phyloP scores from a whole-genome alignment of 2,329 filamentous ascomycete genomes.

The Hypoxylon sp. region DNA sequence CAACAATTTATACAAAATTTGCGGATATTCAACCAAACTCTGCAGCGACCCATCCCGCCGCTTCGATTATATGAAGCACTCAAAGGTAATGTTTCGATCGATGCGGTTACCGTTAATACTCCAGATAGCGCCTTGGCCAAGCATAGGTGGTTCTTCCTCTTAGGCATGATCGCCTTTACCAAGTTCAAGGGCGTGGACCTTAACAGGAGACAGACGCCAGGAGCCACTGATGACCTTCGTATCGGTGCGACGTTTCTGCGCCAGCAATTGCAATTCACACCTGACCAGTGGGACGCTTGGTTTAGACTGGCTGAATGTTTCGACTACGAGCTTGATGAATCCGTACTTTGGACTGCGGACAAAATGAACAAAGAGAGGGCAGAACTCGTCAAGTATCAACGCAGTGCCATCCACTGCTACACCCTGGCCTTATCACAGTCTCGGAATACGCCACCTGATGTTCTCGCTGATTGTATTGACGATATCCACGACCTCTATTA shows the following conservation, averaged over 20 bases:
- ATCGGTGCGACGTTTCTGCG: slow-evolving; percentile 84
- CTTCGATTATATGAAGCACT: slow-evolving; percentile 84
- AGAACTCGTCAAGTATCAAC: slow-evolving; percentile 82
- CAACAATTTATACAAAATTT: slow-evolving; percentile 89
- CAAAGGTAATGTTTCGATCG: slow-evolving; percentile 80
- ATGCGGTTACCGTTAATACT: slow-evolving; percentile 77
- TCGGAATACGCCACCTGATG: slow-evolving; percentile 60
- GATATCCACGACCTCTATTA: slow-evolving; percentile 71
- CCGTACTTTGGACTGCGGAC: slow-evolving; percentile 88
- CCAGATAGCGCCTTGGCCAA: slow-evolving; percentile 80
- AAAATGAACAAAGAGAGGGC: slow-evolving; percentile 88
- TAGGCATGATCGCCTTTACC: slow-evolving; percentile 88
- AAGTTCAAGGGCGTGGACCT: slow-evolving; percentile 81
- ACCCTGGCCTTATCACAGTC: slow-evolving; percentile 72
- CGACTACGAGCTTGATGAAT: slow-evolving; percentile 89
- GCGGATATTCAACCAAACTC: slow-evolving; percentile 82
- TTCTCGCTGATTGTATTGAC: slow-evolving; percentile 62
- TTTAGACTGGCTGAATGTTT: slow-evolving; percentile 89
- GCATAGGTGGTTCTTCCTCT: slow-evolving; percentile 92
- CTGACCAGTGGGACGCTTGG: slow-evolving; percentile 90
- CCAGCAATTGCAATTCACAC: slow-evolving; percentile 85
- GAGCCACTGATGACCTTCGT: slow-evolving; percentile 86
- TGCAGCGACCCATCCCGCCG: slow-evolving; percentile 88
- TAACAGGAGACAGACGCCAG: slow-evolving; percentile 82
- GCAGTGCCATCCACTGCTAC: slow-evolving; percentile 86